Evolutionary conservation across 495 filamentous ascomycete species (phyloP), one percentile per base, ranked within the genome.

Genomic region (Penicillium manginii): DNA sequence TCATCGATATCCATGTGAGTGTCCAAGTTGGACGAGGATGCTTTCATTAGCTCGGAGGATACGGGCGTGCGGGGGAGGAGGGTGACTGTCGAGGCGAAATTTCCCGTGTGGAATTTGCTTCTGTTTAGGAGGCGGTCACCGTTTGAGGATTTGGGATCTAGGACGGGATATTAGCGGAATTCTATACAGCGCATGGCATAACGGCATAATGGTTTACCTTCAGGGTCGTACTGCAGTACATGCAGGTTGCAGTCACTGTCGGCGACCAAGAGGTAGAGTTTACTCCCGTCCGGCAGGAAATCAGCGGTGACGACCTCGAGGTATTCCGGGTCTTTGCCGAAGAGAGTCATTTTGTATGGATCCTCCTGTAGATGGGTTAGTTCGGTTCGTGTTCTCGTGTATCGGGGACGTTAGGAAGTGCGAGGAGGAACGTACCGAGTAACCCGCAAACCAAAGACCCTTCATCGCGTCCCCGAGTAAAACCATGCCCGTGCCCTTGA

Each of bases 391-490:
- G 45, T 14, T 8, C 3, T 47, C 18, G 4, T 46, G 7, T 46
- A 54, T n/a, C n/a, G n/a, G n/a, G n/a, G n/a, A n/a, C n/a, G n/a
- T n/a, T n/a, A 14, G 12, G 23, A 18, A 12, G 50, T 2, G 14
- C 11, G 12, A 37, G 12, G 12, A 19, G 18, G 21, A 17, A 53
- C 78, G 33, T 82, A 87, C 91, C 47, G 88, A 91, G 67, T 96
- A 98, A 0, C 94, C 94, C 15, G 88, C 89, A 58, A 99, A 96
- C 92, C 93, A 97, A 11, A 97, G 78, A 0, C 93, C 93, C 72
- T 96, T 97, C 63, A 93, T 81, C 5, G 90, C 93, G 76, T 99
- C 94, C 0, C 88, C 89, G 69, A 97, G 81, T 4, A 96, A 73
- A 62, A 86, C 90, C 67, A 98, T 79, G 4, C 93, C 93, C 0